Evolutionary conservation across 495 filamentous ascomycete species (phyloP).

Genomic region (Hypoxylon lenormandii): DNA sequence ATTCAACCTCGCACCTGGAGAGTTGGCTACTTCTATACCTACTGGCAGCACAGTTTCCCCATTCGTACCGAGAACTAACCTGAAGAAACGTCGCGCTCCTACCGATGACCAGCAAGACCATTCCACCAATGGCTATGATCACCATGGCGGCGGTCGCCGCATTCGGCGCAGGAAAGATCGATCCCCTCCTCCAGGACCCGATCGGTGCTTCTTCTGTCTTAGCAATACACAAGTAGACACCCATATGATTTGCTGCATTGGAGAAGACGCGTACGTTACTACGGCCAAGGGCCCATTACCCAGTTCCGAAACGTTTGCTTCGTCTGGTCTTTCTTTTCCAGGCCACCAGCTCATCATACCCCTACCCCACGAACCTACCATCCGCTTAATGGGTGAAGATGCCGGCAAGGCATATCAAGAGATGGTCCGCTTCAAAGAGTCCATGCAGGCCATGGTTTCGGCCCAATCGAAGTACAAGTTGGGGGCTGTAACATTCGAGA

Average conservation of each 20-base stretch:
- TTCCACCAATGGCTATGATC: constrained; percentile 66
- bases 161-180: constrained; percentile 60
- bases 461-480: constrained; percentile 66
- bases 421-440: constrained; percentile 79
- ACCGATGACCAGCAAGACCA: constrained; percentile 57
- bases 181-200: constrained; percentile 73
- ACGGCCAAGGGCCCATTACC: constrained; percentile 91
- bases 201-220: constrained; percentile 93
- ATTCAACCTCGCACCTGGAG: constrained; percentile 77
- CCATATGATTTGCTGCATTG: constrained; percentile 90
- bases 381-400: constrained; percentile 70
- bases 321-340: constrained; percentile 74
- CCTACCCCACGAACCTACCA: constrained; percentile 70
- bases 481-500: constrained; percentile 90
- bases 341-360: constrained; percentile 92
- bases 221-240: constrained; percentile 82
- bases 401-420: constrained; percentile 75
- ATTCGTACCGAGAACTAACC: constrained; percentile 59
- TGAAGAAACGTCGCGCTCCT: constrained; percentile 71
- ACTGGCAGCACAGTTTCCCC: constrained; percentile 77
- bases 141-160: constrained; percentile 68
- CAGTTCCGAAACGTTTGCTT: constrained; percentile 71
- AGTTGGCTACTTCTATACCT: constrained; percentile 69
- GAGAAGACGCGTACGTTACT: constrained; percentile 84
- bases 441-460: constrained; percentile 77